These are phyloP conservation scores for Fusarium musae DNA, from an alignment of 2,329 filamentous ascomycete species.

Conservation along the genomic window DNA sequence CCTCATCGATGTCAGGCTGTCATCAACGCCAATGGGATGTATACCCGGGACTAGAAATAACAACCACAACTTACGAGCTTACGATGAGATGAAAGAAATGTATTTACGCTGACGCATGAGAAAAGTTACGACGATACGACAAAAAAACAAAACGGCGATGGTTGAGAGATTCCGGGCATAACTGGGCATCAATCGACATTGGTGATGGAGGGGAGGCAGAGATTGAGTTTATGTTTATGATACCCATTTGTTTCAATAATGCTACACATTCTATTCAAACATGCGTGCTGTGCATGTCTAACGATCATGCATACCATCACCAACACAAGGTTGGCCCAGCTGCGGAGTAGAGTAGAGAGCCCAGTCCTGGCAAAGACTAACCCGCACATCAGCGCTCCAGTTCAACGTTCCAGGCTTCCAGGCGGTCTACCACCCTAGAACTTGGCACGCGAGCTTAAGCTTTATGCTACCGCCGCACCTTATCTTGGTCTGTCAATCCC, in stretches of 20 bases:
- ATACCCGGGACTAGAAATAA: slow-evolving; percentile 11
- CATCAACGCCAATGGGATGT: slow-evolving; percentile 25
- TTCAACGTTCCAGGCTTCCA: not conserved
- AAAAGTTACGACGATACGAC: not conserved
- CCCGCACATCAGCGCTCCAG: not conserved
- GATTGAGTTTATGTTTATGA: not conserved
- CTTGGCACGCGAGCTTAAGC: slow-evolving; percentile 23
- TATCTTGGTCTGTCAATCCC: slow-evolving; percentile 23
- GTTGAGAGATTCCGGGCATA: not conserved
- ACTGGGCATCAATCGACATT: not conserved
- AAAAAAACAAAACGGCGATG: not conserved
- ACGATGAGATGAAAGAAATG: not conserved
- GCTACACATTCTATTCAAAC: not conserved
- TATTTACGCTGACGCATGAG: not conserved
- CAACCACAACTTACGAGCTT: not conserved
- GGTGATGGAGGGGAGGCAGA: not conserved
- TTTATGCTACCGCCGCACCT: slow-evolving; percentile 15
- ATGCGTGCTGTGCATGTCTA: not conserved
- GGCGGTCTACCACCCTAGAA: not conserved
- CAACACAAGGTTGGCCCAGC: not conserved
- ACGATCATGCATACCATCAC: not conserved
- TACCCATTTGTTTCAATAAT: slow-evolving; percentile 11
- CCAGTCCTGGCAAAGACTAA: not conserved
- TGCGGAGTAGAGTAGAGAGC: not conserved
- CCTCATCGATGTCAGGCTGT: slow-evolving; percentile 25